Evolutionary conservation across 2,329 filamentous ascomycete species (phyloP).

Genomic region (Plectosphaerella sp.): DNA sequence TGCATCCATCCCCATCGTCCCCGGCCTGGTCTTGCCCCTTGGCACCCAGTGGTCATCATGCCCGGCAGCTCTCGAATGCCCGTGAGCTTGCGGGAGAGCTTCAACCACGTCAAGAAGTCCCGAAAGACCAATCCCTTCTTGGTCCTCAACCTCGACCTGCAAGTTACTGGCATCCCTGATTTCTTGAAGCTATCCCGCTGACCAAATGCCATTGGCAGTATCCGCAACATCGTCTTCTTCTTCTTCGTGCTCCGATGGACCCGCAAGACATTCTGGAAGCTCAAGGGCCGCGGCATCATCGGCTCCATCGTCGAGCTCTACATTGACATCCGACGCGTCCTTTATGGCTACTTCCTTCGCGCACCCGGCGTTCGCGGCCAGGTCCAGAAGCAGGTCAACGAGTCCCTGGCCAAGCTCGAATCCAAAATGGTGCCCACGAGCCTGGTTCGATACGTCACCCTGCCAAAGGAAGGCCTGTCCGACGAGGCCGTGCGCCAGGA

Average conservation of each 20-base stretch:
- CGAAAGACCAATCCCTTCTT: constrained; percentile 52
- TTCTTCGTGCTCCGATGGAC: constrained; percentile 83
- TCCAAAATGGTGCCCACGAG: constrained; percentile 74
- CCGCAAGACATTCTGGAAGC: constrained; percentile 74
- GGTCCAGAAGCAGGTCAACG: constrained; percentile 78
- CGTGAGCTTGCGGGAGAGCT: constrained; percentile 64
- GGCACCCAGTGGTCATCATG: constrained; percentile 34
- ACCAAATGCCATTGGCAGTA: constrained; percentile 34
- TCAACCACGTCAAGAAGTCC: constrained; percentile 56
- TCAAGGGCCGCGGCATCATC: constrained; percentile 83
- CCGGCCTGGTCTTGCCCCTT: not conserved
- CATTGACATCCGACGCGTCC: constrained; percentile 61
- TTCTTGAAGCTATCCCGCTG: not conserved
- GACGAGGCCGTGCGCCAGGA: constrained; percentile 76
- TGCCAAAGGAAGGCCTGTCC: constrained; percentile 82
- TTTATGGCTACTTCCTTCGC: constrained; percentile 82
- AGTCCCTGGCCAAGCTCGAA: constrained; percentile 76
- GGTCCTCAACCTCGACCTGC: constrained; percentile 66
- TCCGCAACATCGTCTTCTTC: constrained; percentile 85
- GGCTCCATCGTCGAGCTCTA: constrained; percentile 76
- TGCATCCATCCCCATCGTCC: not conserved
- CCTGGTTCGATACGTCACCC: constrained; percentile 65
- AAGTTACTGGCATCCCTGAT: constrained; percentile 27
- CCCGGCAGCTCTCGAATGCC: constrained; percentile 67
- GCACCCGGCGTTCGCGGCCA: constrained; percentile 81